A percentile compares a stretch with the other conserved stretches of the same genome.
These are phyloP conservation scores for Sphagnurus paluster DNA, from an alignment of 1,284 basidiomycete species.

Conservation along the genomic window DNA sequence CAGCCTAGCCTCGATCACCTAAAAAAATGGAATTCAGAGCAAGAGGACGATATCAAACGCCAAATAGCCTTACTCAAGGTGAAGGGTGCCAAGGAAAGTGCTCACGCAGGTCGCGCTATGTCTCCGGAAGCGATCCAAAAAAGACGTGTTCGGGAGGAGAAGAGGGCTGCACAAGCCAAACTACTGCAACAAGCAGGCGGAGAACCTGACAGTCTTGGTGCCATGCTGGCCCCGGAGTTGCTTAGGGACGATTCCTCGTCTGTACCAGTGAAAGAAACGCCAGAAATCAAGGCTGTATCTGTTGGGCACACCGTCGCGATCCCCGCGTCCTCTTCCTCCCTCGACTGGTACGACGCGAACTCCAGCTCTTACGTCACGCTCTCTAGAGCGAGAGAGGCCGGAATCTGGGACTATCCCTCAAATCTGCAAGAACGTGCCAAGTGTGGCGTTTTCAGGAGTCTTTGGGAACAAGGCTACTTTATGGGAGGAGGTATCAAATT, in stretches of 20 bases:
- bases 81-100: slow-evolving; percentile 43
- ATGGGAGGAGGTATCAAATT: slow-evolving; percentile 91
- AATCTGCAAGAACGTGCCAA: slow-evolving; percentile 67
- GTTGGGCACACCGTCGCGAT: slow-evolving; percentile 58
- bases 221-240: slow-evolving; percentile 13
- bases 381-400: slow-evolving; percentile 59
- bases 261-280: slow-evolving; percentile 2
- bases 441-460: slow-evolving; percentile 76
- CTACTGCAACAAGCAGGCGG: slow-evolving; percentile 24
- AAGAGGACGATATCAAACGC: slow-evolving; percentile 42
- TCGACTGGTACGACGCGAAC: slow-evolving; percentile 30
- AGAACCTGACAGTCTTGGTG: slow-evolving; percentile 11
- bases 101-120: slow-evolving; percentile 46
- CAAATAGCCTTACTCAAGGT: slow-evolving; percentile 49
- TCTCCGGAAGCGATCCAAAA: slow-evolving; percentile 67
- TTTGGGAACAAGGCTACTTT: slow-evolving; percentile 83
- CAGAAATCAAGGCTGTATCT: slow-evolving; percentile 13
- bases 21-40: slow-evolving; percentile 53
- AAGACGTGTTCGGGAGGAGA: slow-evolving; percentile 69
- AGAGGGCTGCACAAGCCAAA: slow-evolving; percentile 40
- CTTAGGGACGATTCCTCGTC: slow-evolving; percentile 6
- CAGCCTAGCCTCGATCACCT: slow-evolving; percentile 56
- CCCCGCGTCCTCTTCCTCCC: slow-evolving; percentile 53
- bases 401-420: slow-evolving; percentile 78
- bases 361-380: slow-evolving; percentile 50